phyloP scores from a whole-genome alignment of 176 grass and related monocot genomes.

The Oryza nivara region DNA sequence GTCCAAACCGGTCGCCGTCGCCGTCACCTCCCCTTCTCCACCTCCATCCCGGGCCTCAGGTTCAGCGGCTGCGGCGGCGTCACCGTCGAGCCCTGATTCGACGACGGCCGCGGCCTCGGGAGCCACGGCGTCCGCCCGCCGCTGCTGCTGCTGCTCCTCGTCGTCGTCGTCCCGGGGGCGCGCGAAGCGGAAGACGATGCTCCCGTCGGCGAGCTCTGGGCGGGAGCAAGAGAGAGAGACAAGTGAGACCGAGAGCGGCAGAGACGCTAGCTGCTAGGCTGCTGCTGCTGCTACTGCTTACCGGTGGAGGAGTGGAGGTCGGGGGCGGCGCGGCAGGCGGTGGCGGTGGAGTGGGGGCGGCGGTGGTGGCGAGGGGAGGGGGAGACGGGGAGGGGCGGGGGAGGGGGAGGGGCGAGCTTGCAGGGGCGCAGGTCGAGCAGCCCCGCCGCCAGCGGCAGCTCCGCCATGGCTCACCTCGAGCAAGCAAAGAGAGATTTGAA shows the following conservation, averaged over 20 bases:
- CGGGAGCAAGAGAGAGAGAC: neutral
- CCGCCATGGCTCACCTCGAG: slow-evolving; percentile 52
- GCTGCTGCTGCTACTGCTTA: slow-evolving; percentile 9
- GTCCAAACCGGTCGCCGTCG: slow-evolving; percentile 3
- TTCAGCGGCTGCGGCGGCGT: neutral
- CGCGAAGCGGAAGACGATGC: slow-evolving; percentile 72
- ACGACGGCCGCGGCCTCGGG: no score
- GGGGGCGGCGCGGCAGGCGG: slow-evolving; percentile 33
- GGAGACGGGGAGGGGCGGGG: slow-evolving; percentile 20
- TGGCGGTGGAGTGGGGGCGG: slow-evolving; percentile 33
- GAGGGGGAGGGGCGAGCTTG: slow-evolving; percentile 51
- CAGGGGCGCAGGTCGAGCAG: slow-evolving; percentile 52
- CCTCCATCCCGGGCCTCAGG: neutral
- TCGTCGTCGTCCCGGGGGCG: slow-evolving; percentile 20
- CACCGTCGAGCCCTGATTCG: slow-evolving; percentile 5
- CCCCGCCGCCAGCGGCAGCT: slow-evolving; percentile 60
- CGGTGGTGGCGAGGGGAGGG: neutral
- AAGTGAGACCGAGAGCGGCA: no score
- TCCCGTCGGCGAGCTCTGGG: slow-evolving; percentile 77
- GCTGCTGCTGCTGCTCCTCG: neutral
- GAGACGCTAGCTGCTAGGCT: no score
- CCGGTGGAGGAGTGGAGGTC: slow-evolving; percentile 59
- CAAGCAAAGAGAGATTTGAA: slow-evolving; percentile 35
- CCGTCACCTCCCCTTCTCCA: neutral
- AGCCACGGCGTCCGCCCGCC: neutral